Base-by-base conservation (phyloP, 176 grass and related monocot genomes). In the Lolium multiflorum region DNA sequence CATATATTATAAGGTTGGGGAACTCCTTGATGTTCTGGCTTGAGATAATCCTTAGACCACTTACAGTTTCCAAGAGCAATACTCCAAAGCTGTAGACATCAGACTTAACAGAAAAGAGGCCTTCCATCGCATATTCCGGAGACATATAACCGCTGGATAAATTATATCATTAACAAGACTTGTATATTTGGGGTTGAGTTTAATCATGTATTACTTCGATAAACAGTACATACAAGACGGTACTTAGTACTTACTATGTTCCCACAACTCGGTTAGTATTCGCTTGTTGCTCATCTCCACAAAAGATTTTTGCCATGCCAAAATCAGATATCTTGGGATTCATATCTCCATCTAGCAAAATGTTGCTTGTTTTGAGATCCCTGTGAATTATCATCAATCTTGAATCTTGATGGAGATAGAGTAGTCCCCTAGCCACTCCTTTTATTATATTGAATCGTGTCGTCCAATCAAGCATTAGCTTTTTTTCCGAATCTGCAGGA, bases 321-420 rank as follows among this genome's bases (percentile, higher is more conserved):
- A 92, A 92, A 43, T 92, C 87, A 2, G 90, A 85, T 83, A 92
- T 89, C 77, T 92, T 92, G 2, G 87, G 87, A 14, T 72, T 88
- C 87, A 92, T 89, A 44, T 86, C 72, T 52, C 26, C 71, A 49
- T 86, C 90, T 17, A 91, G 78, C 71, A 91, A 88, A 91, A 91
- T 85, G 52, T 91, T 91, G 70, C 81, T 81, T 31, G 81, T 82
- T 51, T 91, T 91, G n/a, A 91, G 69, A 77, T 92, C 90, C 55
- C 90, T 87, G 51, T 91, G 86, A 70, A 91, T 83, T 76, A 91
- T 75, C 51, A 69, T 87, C 74, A 92, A 62, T 28, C 90, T 87
- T 74, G 90, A 92, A 82, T 93, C 85, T 48, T 82, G 58, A 25
- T 93, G 91, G n/a, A 90, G 85, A 81, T 93, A 90, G 54, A 90